Evolutionary conservation across 345 rosid genomes (phyloP), one percentile per base, ranked within the genome.

Genomic region (Chamaenerion angustifolium): DNA sequence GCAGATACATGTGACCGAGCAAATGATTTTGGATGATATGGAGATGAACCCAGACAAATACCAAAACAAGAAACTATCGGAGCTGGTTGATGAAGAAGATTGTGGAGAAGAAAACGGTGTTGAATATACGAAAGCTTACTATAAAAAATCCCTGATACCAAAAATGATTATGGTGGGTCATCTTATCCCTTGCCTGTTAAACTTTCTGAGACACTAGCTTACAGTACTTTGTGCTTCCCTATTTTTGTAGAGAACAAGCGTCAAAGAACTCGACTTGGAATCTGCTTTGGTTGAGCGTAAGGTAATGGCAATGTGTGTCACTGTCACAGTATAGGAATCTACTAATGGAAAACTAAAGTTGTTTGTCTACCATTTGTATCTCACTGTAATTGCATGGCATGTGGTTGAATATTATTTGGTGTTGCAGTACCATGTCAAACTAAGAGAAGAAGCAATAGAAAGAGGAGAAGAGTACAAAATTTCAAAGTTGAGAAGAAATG

Each of bases 1-100:
- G 98, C 88, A 81, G 65, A 67, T 86, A 41, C 88, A 83, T 67
- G 77, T 67, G 27, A 92, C 98, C 57, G 98, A 90, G 72, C 98
- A 86, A 74, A 78, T 86, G 92, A 79, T 90, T 63, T 59, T 90
- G 79, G 92, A 79, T 71, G 94, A 90, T 66, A 64, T 68, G 57
- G 95, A 83, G 64, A 70, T 66, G 21, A 86, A 86, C 74, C 98
- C 98, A 4, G 79, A 78, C 59, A 90, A 90, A 58, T 90, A 90
- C 62, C 51, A 80, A 70, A 86, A 69, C 48, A 77, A 81, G 73
- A 81, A 71, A 47, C 56, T 90, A 54, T 83, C 92, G n/a, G 92
- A 90, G 46, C 59, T 90, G 67, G 74, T 77, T 31, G 95, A 90
- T 66, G 92, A 80, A 35, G 79, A 78, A 35, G 93, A 70, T 53